Base-by-base conservation (phyloP, 176 grass and related monocot species). In the Secale cereale region DNA sequence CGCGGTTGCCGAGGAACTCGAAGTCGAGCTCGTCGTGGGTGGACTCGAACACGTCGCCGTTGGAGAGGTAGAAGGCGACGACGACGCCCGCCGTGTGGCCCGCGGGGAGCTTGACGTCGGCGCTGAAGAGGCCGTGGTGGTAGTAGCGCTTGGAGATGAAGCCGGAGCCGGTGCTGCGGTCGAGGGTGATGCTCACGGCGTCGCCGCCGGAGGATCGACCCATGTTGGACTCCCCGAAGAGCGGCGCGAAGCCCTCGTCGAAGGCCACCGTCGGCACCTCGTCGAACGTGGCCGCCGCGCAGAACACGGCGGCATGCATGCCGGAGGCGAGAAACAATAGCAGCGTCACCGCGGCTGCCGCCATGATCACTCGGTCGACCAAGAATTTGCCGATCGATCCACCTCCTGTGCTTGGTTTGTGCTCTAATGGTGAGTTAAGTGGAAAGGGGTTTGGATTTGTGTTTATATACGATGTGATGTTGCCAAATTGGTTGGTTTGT, bases 31-130 rank as follows among this genome's bases (percentile, higher is more conserved):
- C 94, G 73, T 97, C 94, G 73, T 97, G 92, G 6, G 59, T 92
- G 86, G 85, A 90, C 64, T 90, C 78, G 74, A 88, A 97, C 23
- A 97, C 59, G 85, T 97, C 92, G 20, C 94, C 94, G 85, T 97
- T 97, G 5, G 92, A 97, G 15, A 97, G 64, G 76, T 95, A 96
- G 86, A 96, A 96, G 61, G 94, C 94, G n/a, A 97, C 91, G 50
- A 97, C 94, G 12, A 93, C 91, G 22, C 94, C 94, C 33, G 94
- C 94, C 31, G 94, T 90, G 84, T 97, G 92, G 69, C 91, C 84
- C 0, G 75, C 61, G 10, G 94, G 94, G 64, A 97, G 94, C 69
- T 68, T 91, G 45, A 93, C 89, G 89, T 85, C 59, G 19, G 94
- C 87, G 76, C 94, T 97, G 78, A 97, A 97, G 77, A 93, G 89